Evolutionary conservation across 78 protist species (phyloP), one percentile per base, ranked within the genome.

Genomic region (Isochrysis galbana): DNA sequence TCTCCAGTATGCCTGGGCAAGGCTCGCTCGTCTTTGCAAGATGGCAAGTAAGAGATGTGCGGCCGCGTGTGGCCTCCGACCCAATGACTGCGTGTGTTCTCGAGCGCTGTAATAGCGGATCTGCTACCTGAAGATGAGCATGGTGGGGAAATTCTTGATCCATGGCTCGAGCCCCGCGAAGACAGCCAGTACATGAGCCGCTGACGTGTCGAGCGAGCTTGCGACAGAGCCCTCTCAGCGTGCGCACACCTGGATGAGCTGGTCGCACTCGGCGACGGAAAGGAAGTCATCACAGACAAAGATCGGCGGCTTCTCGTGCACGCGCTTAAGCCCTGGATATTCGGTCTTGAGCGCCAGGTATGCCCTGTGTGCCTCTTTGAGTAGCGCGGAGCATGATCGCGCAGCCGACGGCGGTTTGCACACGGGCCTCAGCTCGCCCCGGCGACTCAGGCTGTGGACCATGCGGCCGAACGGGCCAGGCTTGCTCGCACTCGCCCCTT

Each of bases 1-100:
- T 78, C 14, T 5, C 0, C 39, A 78, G 87, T 25, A 78, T 22
- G 51, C 2, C n/a, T 34, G 44, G 47, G 87, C 87, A 78, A 5
- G 87, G 44, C 21, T 39, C 21, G 32, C 36, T 32, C 87, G 38
- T 78, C 48, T 78, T 78, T 45, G 45, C 87, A 36, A 78, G 87
- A 47, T 78, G 87, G 87, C 87, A 78, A 7, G 87, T 78, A 34
- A 36, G 46, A 5, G 38, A 26, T 14, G 87, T 78, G 87, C 87
- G 87, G 39, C 82, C 82, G 46, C 36, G 32, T 38, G 82, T 72
- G 11, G 82, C 82, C 42, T 72, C 82, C 46, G 46, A 36, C 11
- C 82, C 82, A 19, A 47, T 25, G 23, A 41, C 48, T 29, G 87
- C 87, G 87, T 78, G 87, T 34, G 87, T 78, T 34, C 42, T 78